phyloP scores from a whole-genome alignment of 192 early-diverging fungal species.

The Umbelopsis ramanniana region DNA sequence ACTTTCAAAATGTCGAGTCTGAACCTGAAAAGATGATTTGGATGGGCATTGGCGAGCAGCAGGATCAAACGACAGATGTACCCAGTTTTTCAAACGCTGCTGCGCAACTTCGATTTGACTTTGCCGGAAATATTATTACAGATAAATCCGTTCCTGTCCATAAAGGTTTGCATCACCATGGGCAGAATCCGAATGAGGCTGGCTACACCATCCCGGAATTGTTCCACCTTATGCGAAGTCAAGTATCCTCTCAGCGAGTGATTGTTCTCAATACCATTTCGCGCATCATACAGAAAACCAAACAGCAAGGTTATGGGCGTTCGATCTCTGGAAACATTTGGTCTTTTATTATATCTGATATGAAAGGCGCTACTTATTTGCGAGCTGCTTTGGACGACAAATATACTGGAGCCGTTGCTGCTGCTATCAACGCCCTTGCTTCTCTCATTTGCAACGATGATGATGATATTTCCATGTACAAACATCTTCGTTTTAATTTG shows the following conservation, averaged over 20 bases:
- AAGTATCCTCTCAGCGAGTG: constrained; percentile 78
- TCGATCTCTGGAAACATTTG: constrained; percentile 32
- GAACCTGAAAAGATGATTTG: constrained; percentile 73
- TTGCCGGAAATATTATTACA: constrained; percentile 73
- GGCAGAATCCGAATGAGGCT: constrained; percentile 77
- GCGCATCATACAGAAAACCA: constrained; percentile 58
- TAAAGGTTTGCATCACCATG: constrained; percentile 89
- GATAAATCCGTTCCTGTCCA: constrained; percentile 57
- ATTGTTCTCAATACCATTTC: constrained; percentile 67
- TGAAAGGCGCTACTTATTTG: constrained; percentile 55
- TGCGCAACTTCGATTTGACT: constrained; percentile 75
- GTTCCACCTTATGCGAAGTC: constrained; percentile 79
- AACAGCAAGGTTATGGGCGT: constrained; percentile 40
- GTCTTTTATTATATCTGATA: constrained; percentile 44
- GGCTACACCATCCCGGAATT: constrained; percentile 89
- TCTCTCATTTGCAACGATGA: constrained; percentile 44
- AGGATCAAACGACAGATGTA: constrained; percentile 28
- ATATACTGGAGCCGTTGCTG: constrained; percentile 59
- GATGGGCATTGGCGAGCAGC: constrained; percentile 51
- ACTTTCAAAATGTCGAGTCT: constrained; percentile 53
- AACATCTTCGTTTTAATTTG: not conserved
- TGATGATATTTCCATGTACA: constrained; percentile 12
- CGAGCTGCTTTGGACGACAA: constrained; percentile 71
- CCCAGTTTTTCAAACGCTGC: constrained; percentile 31
- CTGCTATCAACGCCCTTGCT: constrained; percentile 51